A percentile compares a stretch with the other conserved stretches of the same genome.
phyloP scores from a whole-genome alignment of 2,329 filamentous ascomycete genomes.

The Phaeoacremonium minimum region DNA sequence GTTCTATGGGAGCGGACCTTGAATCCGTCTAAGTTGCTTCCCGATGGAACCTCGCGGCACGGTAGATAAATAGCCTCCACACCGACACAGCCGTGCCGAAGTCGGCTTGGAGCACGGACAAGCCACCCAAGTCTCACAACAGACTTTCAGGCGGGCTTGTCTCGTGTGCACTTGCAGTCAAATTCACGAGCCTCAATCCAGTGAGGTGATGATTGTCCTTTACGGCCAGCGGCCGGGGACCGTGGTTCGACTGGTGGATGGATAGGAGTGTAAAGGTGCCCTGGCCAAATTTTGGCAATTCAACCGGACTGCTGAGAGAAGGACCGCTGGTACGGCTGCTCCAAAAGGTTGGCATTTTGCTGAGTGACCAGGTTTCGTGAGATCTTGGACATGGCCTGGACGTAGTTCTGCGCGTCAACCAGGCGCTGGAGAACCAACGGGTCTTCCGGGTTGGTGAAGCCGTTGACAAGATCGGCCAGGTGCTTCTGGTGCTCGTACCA shows the following conservation, averaged over 20 bases:
- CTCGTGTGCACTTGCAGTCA: background rate
- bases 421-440: constrained; percentile 50
- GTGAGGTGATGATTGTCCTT: too few species aligned
- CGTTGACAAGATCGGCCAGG: constrained; percentile 54
- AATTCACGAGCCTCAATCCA: too few species aligned
- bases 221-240: too few species aligned
- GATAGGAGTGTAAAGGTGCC: constrained; percentile 2
- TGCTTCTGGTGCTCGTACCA: constrained; percentile 61
- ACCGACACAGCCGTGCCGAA: too few species aligned
- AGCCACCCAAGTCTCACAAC: too few species aligned
- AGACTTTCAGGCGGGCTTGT: too few species aligned
- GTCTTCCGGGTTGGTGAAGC: constrained; percentile 45
- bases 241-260: too few species aligned
- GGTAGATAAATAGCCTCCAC: too few species aligned
- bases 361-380: constrained; percentile 28
- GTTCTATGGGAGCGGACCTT: too few species aligned
- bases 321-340: constrained; percentile 26
- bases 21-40: too few species aligned
- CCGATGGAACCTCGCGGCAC: too few species aligned
- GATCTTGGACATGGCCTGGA: constrained; percentile 49
- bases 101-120: too few species aligned
- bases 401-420: constrained; percentile 42
- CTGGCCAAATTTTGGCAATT: constrained; percentile 24
- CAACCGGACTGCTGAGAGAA: constrained; percentile 30
- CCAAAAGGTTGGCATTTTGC: constrained; percentile 23